Percentiles rank a stretch among this genome's conserved stretches.
These are phyloP conservation scores for Fusarium falciforme DNA, from an alignment of 2,329 filamentous ascomycete species.

Conservation along the genomic window DNA sequence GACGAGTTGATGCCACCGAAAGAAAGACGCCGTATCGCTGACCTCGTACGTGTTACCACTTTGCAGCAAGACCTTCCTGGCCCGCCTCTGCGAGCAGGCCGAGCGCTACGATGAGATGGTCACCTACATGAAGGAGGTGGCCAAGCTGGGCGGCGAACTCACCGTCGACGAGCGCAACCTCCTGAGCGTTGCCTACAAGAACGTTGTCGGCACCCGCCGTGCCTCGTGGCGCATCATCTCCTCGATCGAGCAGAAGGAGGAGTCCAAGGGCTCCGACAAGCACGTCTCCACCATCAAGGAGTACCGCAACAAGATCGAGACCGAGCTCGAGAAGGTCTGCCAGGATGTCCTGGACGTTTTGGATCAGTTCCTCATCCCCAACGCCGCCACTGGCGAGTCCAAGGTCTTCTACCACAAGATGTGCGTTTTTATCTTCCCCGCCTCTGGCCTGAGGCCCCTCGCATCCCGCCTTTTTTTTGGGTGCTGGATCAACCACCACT, in stretches of 20 bases:
- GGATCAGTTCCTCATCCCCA: slow-evolving; percentile 92
- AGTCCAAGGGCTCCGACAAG: slow-evolving; percentile 97
- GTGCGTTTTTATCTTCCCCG: slow-evolving; percentile 76
- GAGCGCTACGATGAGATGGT: slow-evolving; percentile 99
- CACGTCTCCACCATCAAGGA: slow-evolving; percentile 95
- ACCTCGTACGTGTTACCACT: slow-evolving; percentile 43
- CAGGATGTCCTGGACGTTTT: slow-evolving; percentile 97
- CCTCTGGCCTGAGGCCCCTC: slow-evolving; percentile 34
- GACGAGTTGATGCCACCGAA: slow-evolving; percentile 32
- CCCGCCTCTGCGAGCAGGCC: slow-evolving; percentile 99
- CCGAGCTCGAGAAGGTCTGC: slow-evolving; percentile 97
- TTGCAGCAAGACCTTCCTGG: slow-evolving; percentile 96
- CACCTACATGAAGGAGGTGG: slow-evolving; percentile 99
- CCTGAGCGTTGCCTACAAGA: slow-evolving; percentile 99
- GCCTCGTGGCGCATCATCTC: slow-evolving; percentile 99
- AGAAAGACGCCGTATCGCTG: slow-evolving; percentile 38
- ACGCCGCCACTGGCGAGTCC: slow-evolving; percentile 95
- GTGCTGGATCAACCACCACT: slow-evolving; percentile 15
- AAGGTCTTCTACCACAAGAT: slow-evolving; percentile 99
- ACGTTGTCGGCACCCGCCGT: slow-evolving; percentile 97
- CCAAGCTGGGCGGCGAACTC: slow-evolving; percentile 84
- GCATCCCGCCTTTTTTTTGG: slow-evolving; percentile 25
- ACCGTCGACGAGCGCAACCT: slow-evolving; percentile 99
- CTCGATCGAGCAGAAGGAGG: slow-evolving; percentile 99
- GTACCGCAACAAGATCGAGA: slow-evolving; percentile 98